A percentile compares a stretch with the other conserved stretches of the same genome.
Evolutionary conservation across 2,329 filamentous ascomycete species (phyloP).

Genomic region (Colletotrichum horii): DNA sequence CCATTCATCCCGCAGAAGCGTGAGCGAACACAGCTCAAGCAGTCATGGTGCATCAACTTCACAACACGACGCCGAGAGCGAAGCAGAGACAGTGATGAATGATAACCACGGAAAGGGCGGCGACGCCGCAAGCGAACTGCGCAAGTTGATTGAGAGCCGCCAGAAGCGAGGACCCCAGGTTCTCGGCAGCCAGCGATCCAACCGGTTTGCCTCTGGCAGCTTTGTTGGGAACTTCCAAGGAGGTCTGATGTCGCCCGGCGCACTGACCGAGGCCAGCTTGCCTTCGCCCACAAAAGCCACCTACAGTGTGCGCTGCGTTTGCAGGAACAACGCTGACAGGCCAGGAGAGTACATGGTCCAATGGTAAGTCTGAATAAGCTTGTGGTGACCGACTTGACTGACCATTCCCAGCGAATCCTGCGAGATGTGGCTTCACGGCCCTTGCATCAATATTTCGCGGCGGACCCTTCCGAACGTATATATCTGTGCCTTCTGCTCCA

Average conservation of each 20-base stretch:
- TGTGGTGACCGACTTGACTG: not conserved
- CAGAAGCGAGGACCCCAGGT: conserved; percentile 42
- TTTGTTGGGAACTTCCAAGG: conserved; percentile 34
- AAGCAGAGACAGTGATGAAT: conserved; percentile 63
- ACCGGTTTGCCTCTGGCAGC: conserved; percentile 33
- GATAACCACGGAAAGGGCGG: conserved; percentile 49
- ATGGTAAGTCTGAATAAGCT: conserved; percentile 51
- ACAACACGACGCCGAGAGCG: conserved; percentile 56
- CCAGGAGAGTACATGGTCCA: conserved; percentile 65
- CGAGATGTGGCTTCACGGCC: conserved; percentile 69
- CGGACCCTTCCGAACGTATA: conserved; percentile 65
- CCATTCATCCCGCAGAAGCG: conserved; percentile 50
- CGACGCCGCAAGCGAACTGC: conserved; percentile 65
- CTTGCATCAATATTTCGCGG: conserved; percentile 64
- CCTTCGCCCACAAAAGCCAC: conserved; percentile 49
- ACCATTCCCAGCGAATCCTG: conserved; percentile 60
- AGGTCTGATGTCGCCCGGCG: conserved; percentile 55
- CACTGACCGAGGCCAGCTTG: conserved; percentile 53
- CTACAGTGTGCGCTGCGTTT: conserved; percentile 61
- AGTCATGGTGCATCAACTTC: conserved; percentile 34
- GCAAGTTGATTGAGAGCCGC: conserved; percentile 60
- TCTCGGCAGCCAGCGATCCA: conserved; percentile 20
- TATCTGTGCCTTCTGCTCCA: conserved; percentile 67
- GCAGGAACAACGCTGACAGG: conserved; percentile 46
- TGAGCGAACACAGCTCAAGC: conserved; percentile 55